These are phyloP conservation scores for Kappamyces sp. DNA, from an alignment of 192 early-diverging fungal species.

Conservation along the genomic window DNA sequence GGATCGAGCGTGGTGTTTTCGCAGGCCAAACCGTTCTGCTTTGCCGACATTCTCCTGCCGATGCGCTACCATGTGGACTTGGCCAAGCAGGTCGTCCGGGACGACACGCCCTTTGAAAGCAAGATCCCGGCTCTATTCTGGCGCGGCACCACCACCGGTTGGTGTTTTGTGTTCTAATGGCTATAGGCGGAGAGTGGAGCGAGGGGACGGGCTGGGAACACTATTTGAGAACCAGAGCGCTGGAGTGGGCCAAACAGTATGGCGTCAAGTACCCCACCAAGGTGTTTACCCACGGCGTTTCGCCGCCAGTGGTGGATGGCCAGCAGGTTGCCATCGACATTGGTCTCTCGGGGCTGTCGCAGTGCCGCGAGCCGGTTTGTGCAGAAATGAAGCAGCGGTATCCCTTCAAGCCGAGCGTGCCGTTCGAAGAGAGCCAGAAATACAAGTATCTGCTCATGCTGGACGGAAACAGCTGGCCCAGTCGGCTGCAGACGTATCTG, in stretches of 20 bases:
- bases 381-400: slow-evolving; percentile 12
- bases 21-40: slow-evolving; percentile 11
- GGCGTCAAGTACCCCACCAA: neutral
- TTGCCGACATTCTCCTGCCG: slow-evolving; percentile 16
- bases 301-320: neutral
- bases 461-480: neutral
- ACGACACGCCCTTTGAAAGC: slow-evolving; percentile 11
- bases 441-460: slow-evolving; percentile 19
- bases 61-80: slow-evolving; percentile 11
- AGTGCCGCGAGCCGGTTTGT: neutral
- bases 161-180: slow-evolving; percentile 6
- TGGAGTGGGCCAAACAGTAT: neutral
- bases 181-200: neutral
- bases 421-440: slow-evolving; percentile 14
- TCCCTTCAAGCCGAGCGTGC: slow-evolving; percentile 5
- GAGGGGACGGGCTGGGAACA: neutral
- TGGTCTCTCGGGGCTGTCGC: slow-evolving; percentile 5
- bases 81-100: neutral
- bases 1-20: slow-evolving; percentile 11
- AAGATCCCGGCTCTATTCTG: slow-evolving; percentile 19
- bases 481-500: neutral
- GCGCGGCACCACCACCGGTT: slow-evolving; percentile 19
- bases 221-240: neutral
- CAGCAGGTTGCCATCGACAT: slow-evolving; percentile 1
- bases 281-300: neutral